These are phyloP conservation scores for Monosporascus ibericus DNA, from an alignment of 2,329 filamentous ascomycete genomes.

Conservation along the genomic window DNA sequence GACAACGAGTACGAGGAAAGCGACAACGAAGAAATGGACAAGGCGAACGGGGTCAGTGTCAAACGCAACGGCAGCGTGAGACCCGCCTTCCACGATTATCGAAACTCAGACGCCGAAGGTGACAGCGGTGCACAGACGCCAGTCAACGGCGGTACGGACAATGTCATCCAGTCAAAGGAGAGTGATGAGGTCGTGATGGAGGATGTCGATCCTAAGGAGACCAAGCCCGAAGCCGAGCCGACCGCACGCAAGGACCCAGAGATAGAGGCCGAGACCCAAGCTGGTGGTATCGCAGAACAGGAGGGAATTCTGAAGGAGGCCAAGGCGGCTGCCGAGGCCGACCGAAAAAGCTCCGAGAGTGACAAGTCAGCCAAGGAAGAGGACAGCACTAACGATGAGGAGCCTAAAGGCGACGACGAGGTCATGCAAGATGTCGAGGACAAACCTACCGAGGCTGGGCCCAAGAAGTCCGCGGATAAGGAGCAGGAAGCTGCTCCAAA, in stretches of 20 bases:
- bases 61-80: slow-evolving; percentile 46
- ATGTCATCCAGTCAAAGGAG: slow-evolving; percentile 29
- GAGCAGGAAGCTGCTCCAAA: slow-evolving; percentile 12
- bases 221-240: slow-evolving; percentile 11
- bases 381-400: slow-evolving; percentile 8
- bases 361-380: slow-evolving; percentile 9
- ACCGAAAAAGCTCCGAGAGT: slow-evolving; percentile 12
- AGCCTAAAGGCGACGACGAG: slow-evolving; percentile 17
- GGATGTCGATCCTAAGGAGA: slow-evolving; percentile 17
- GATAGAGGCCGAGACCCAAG: slow-evolving; percentile 9
- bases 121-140: slow-evolving; percentile 34
- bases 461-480: slow-evolving; percentile 16
- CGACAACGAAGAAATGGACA: slow-evolving; percentile 78
- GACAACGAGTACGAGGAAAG: slow-evolving; percentile 82
- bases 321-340: slow-evolving; percentile 28
- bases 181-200: slow-evolving; percentile 35
- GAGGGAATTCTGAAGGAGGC: slow-evolving; percentile 17
- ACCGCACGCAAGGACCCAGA: slow-evolving; percentile 28
- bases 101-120: slow-evolving; percentile 37
- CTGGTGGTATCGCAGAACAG: slow-evolving; percentile 12
- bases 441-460: slow-evolving; percentile 10
- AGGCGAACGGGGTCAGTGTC: slow-evolving; percentile 66
- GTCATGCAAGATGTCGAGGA: slow-evolving; percentile 18
- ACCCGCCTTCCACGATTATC: slow-evolving; percentile 45
- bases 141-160: slow-evolving; percentile 27